Percentiles rank a stretch among this genome's conserved stretches.
Conservation (phyloP, 306 rosid species). For the Sesbania bispinosa region DNA sequence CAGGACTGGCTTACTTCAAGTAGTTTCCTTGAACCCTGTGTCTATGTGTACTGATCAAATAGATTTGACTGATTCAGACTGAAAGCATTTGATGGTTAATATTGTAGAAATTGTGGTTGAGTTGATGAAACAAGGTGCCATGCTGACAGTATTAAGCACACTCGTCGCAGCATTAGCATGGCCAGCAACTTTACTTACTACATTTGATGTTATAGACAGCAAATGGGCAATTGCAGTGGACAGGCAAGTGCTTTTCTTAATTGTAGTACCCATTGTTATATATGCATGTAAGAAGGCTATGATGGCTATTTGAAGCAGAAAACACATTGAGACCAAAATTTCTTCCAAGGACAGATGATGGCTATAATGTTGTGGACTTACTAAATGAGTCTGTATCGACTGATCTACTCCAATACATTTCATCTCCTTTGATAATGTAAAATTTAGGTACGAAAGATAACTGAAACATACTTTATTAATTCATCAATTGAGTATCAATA, state of each 20-base stretch:
- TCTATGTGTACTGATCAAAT: background rate
- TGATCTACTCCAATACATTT: background rate
- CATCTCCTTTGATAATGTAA: background rate
- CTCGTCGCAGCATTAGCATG: conserved; percentile 59
- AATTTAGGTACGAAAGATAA: too few relatives aligned
- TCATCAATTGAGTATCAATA: too few relatives aligned
- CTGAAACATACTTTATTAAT: too few relatives aligned
- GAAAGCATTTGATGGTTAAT: conserved; percentile 15
- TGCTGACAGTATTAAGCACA: conserved; percentile 58
- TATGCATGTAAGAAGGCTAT: background rate
- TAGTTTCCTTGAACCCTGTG: conserved; percentile 29
- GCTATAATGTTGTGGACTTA: background rate
- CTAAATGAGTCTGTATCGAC: background rate
- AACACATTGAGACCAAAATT: conserved; percentile 9
- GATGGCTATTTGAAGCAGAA: background rate
- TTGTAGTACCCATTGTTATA: conserved; percentile 14
- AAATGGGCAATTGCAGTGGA: conserved; percentile 67
- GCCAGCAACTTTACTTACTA: conserved; percentile 57
- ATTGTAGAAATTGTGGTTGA: conserved; percentile 35
- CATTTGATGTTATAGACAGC: conserved; percentile 66
- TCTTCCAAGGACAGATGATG: background rate
- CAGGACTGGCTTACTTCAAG: conserved; percentile 66
- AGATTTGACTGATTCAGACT: conserved; percentile 21
- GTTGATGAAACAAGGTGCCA: conserved; percentile 66
- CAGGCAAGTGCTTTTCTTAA: conserved; percentile 41